Evolutionary conservation across 495 filamentous ascomycete genomes (phyloP).

Genomic region (Friedmanniomyces endolithicus): DNA sequence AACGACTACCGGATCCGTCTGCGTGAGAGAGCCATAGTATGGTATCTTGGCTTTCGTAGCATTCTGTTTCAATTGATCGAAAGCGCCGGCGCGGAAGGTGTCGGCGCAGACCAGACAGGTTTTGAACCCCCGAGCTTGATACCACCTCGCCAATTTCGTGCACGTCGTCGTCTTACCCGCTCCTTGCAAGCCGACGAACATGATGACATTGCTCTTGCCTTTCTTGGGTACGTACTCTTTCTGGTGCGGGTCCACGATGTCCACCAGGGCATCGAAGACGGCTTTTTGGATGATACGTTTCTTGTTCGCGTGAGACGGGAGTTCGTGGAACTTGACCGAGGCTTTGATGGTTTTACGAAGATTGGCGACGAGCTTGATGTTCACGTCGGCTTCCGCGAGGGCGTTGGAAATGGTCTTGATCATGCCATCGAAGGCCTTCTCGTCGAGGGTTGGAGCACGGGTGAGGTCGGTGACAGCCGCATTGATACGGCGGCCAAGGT

Average conservation of each 20-base stretch:
- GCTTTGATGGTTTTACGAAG: constrained; percentile 87
- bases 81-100: constrained; percentile 95
- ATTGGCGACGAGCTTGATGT: constrained; percentile 81
- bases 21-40: constrained; percentile 90
- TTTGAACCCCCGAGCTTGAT: constrained; percentile 87
- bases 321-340: constrained; percentile 84
- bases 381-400: constrained; percentile 90
- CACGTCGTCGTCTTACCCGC: constrained; percentile 96
- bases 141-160: constrained; percentile 92
- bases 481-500: constrained; percentile 96
- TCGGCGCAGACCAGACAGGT: constrained; percentile 93
- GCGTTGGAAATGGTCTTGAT: constrained; percentile 92
- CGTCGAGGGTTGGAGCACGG: constrained; percentile 78
- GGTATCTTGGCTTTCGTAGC: constrained; percentile 98
- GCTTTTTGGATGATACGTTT: constrained; percentile 96
- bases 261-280: constrained; percentile 93
- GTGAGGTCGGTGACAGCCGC: constrained; percentile 89
- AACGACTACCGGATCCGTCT: constrained; percentile 89
- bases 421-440: constrained; percentile 98
- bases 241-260: constrained; percentile 88
- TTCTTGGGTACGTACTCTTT: constrained; percentile 97
- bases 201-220: constrained; percentile 89
- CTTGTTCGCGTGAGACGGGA: constrained; percentile 84
- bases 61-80: constrained; percentile 98
- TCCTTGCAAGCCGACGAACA: constrained; percentile 97